Percentiles rank a stretch among this genome's conserved stretches.
Evolutionary conservation across 1,284 basidiomycete species (phyloP).

Genomic region (Fomes fomentarius): DNA sequence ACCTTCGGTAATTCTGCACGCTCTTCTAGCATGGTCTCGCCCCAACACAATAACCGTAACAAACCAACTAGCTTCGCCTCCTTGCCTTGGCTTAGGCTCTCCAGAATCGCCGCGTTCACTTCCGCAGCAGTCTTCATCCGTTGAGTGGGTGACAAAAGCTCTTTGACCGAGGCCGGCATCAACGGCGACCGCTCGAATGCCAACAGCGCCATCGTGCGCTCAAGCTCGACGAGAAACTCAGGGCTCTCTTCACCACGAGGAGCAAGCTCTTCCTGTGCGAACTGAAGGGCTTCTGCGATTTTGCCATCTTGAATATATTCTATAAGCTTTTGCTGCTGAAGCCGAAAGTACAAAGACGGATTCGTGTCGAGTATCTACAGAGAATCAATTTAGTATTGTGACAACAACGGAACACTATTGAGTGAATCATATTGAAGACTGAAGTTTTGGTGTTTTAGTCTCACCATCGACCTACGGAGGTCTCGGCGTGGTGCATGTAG

Average conservation of each 20-base stretch:
- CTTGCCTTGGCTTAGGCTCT: slow-evolving; percentile 88
- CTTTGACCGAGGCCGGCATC: slow-evolving; percentile 70
- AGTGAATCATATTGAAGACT: slow-evolving; percentile 88
- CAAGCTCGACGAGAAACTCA: slow-evolving; percentile 90
- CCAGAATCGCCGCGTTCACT: slow-evolving; percentile 94
- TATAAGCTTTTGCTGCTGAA: slow-evolving; percentile 94
- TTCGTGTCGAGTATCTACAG: slow-evolving; percentile 92
- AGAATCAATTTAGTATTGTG: slow-evolving; percentile 18
- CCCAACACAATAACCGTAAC: slow-evolving; percentile 87
- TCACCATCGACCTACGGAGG: slow-evolving; percentile 75
- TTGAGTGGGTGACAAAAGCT: slow-evolving; percentile 85
- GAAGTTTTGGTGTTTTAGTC: slow-evolving; percentile 78
- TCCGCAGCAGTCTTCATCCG: slow-evolving; percentile 92
- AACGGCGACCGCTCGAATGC: slow-evolving; percentile 80
- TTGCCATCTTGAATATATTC: slow-evolving; percentile 89
- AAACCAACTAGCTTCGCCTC: slow-evolving; percentile 91
- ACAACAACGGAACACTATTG: slow-evolving; percentile 20
- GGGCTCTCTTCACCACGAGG: slow-evolving; percentile 95
- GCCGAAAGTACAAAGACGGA: slow-evolving; percentile 87
- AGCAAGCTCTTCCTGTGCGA: slow-evolving; percentile 93
- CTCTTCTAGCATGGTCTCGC: slow-evolving; percentile 80
- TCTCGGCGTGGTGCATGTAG: slow-evolving; percentile 99
- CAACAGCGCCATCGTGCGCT: slow-evolving; percentile 93
- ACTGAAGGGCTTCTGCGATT: slow-evolving; percentile 81
- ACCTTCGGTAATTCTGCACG: slow-evolving; percentile 78